Conservation (phyloP, 1,284 basidiomycete genomes). For the Pascua guehoae region DNA sequence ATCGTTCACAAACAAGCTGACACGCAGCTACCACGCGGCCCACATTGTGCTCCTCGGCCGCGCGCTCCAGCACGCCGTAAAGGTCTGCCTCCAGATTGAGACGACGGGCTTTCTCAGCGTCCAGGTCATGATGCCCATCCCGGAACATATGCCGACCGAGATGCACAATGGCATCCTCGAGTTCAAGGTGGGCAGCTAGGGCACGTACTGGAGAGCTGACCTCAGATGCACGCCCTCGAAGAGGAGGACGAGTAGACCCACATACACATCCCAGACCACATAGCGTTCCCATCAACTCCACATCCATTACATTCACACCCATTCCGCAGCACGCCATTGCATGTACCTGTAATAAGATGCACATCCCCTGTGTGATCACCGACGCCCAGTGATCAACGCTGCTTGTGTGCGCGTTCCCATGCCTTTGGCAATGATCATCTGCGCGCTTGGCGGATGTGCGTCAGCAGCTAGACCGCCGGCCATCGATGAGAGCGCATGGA, state of each 20-base stretch:
- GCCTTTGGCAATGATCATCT: too few relatives aligned
- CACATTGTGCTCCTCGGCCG: slow-evolving; percentile 67
- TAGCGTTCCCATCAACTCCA: too few relatives aligned
- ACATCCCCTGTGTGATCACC: neutral
- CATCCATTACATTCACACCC: too few relatives aligned
- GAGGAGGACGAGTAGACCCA: slow-evolving; percentile 24
- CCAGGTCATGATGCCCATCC: slow-evolving; percentile 75
- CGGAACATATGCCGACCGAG: slow-evolving; percentile 48
- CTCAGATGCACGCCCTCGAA: slow-evolving; percentile 41
- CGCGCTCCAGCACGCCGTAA: slow-evolving; percentile 73
- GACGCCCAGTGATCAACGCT: too few relatives aligned
- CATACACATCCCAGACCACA: neutral
- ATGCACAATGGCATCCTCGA: slow-evolving; percentile 66
- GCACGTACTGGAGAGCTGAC: neutral
- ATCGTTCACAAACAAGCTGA: neutral
- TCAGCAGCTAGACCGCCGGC: too few relatives aligned
- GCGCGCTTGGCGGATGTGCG: too few relatives aligned
- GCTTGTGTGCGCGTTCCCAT: too few relatives aligned
- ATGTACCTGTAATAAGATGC: neutral
- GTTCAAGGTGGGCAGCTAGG: slow-evolving; percentile 62
- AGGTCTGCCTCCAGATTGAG: slow-evolving; percentile 81
- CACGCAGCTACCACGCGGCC: slow-evolving; percentile 67
- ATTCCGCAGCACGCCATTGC: too few relatives aligned
- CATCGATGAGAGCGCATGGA: too few relatives aligned
- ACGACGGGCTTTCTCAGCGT: slow-evolving; percentile 71